Base-by-base conservation (phyloP, 495 filamentous ascomycete genomes). In the Cudoniella acicularis region DNA sequence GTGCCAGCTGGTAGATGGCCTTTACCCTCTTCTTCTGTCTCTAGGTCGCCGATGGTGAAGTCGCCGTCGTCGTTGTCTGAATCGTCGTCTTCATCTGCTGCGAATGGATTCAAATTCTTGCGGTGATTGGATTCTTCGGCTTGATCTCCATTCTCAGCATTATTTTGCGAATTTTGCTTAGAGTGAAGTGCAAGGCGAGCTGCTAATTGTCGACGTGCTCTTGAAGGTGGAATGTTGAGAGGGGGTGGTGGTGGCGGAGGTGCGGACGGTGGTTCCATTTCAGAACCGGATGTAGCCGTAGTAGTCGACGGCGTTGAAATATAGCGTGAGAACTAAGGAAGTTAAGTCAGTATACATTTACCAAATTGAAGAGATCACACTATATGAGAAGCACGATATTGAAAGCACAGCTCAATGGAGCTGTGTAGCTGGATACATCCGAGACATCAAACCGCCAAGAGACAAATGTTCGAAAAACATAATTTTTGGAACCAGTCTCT, bases 161-260 rank as follows among this genome's bases (percentile, higher is more conserved):
- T 57, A 50, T 66, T 69, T 47, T 72, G 73, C 8, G 68, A 61
- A 10, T 78, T 77, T 64, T 85, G 85, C 60, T 87, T 85, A 63
- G 87, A 87, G 61, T 91, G 89, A 64, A 88, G 80, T 13, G 91
- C 91, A 1, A 96, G 83, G 20, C 90, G 84, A 25, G 86, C 88
- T 25, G 90, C 91, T 17, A 96, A 79, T 71, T 95, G 92, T 18
- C 90, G 80, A 17, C 92, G 84, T 18, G 92, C 92, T n/a, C 92
- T 83, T 1, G 90, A 92, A 1, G 92, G 92, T 10, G 88, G 87
- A 21, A 91, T 82, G 65, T 92, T 91, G 36, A 89, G 78, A 3
- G 87, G 86, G 3, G 87, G 83, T 1, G 86, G 86, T 0, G 82
- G 78, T 9, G 81, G 79, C 0, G 80, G 78, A 0, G 77, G 73